These are phyloP conservation scores for Colletotrichum tofieldiae DNA, from an alignment of 2,329 filamentous ascomycete genomes.

Conservation along the genomic window DNA sequence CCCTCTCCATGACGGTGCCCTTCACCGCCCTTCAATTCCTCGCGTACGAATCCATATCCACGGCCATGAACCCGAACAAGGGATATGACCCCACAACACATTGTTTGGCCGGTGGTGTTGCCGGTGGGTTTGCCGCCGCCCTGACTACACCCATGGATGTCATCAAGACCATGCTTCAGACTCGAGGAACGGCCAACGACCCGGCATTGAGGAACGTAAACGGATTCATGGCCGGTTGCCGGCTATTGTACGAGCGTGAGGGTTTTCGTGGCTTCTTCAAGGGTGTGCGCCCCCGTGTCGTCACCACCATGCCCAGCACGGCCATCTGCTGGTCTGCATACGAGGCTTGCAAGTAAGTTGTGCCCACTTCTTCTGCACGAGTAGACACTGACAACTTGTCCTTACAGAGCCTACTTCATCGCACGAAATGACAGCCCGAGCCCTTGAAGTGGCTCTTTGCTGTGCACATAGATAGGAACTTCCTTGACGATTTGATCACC, in stretches of 20 bases:
- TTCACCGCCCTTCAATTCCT: conserved; percentile 98
- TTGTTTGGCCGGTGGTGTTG: conserved; percentile 91
- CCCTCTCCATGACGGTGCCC: conserved; percentile 97
- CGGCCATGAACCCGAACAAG: conserved; percentile 88
- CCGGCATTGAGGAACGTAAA: conserved; percentile 88
- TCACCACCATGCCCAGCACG: conserved; percentile 98
- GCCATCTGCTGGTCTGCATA: conserved; percentile 97
- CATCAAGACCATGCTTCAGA: conserved; percentile 97
- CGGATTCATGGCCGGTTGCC: conserved; percentile 84
- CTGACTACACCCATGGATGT: conserved; percentile 97
- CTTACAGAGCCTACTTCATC: conserved; percentile 73
- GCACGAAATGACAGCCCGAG: conserved; percentile 63
- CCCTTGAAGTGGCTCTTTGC: conserved; percentile 23
- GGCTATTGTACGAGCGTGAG: conserved; percentile 86
- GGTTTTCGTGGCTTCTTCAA: conserved; percentile 93
- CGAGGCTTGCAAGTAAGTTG: conserved; percentile 76
- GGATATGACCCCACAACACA: conserved; percentile 94
- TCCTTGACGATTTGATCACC: conserved; percentile 31
- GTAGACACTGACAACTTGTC: conserved; percentile 17
- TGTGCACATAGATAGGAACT: conserved; percentile 31
- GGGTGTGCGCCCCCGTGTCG: conserved; percentile 89
- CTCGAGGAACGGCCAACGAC: conserved; percentile 86
- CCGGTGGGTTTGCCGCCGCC: conserved; percentile 93
- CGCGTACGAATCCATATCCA: conserved; percentile 97
- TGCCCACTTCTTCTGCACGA: not conserved